These are phyloP conservation scores for Trichomonas vaginalis DNA, from an alignment of 208 protist genomes.

Conservation along the genomic window DNA sequence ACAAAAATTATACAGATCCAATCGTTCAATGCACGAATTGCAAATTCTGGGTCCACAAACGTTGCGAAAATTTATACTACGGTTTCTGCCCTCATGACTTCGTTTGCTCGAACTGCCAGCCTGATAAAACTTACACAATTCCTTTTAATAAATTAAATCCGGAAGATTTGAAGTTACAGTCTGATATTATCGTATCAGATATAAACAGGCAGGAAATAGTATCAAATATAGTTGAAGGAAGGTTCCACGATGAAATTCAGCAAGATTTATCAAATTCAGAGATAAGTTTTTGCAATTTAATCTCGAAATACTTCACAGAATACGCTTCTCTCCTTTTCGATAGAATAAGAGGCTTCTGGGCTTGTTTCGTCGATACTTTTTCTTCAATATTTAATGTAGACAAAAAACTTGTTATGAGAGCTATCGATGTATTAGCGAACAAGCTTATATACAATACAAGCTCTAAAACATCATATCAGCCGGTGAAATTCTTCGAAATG, in stretches of 20 bases:
- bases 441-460: neutral
- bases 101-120: neutral
- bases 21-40: neutral
- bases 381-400: neutral
- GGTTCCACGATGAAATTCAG: neutral
- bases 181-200: neutral
- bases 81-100: neutral
- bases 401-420: neutral
- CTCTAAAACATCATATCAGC: neutral
- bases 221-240: neutral
- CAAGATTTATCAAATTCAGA: neutral
- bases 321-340: neutral
- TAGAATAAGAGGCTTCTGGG: neutral
- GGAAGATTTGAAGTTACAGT: neutral
- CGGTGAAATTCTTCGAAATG: neutral
- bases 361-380: neutral
- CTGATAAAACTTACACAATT: neutral
- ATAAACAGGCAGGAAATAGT: neutral
- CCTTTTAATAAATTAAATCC: neutral
- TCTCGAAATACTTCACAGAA: neutral
- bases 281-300: neutral
- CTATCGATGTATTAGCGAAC: neutral
- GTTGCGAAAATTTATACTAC: neutral
- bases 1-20: neutral
- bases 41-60: slow-evolving; percentile 4